Evolutionary conservation across 208 protist genomes (phyloP), one percentile per base, ranked within the genome.

Genomic region (Leishmania braziliensis): DNA sequence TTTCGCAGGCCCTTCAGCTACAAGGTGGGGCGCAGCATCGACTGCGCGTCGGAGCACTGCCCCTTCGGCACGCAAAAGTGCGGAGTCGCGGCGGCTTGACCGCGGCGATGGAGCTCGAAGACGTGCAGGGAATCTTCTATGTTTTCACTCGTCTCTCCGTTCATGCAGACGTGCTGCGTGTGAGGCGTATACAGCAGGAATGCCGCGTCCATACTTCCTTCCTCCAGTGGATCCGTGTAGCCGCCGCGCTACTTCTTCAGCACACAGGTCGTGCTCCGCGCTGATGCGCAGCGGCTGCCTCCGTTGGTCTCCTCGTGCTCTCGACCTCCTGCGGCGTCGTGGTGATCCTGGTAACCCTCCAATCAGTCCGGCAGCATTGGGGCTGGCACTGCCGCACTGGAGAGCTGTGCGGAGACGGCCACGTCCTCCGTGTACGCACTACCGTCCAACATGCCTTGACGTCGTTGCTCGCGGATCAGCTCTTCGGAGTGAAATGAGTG

Each of bases 91-190:
- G 29, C 43, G 53, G 71, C 72, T 51, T 82, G 79, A 58, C 81
- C 79, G 62, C 77, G 75, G 26, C 63, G 68, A 84, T 86, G 79
- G 5, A 88, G 60, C 81, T 84, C 84, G 14, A 92, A 84, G 20
- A 88, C 81, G 80, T 91, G 80, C 56, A 89, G 70, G 20, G 82
- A 3, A 76, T 89, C 85, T 71, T 89, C 86, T 70, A 89, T 88
- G 77, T 86, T 82, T 63, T 91, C 86, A 2, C 76, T 69, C 1
- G 83, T 91, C 75, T 86, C 85, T 62, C 84, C 85, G 80, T 88
- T 85, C 43, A 91, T 54, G 72, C 86, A 83, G 46, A 88, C 84
- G 80, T 86, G 88, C 78, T 88, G 81, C 72, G 81, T 56, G 70
- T 88, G 70, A n/a, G 86, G 85, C 29, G 70, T 77, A 70, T 80